Evolutionary conservation across 805 yeast genomes (phyloP).

Genomic region (Starmerella gropengiesseri): DNA sequence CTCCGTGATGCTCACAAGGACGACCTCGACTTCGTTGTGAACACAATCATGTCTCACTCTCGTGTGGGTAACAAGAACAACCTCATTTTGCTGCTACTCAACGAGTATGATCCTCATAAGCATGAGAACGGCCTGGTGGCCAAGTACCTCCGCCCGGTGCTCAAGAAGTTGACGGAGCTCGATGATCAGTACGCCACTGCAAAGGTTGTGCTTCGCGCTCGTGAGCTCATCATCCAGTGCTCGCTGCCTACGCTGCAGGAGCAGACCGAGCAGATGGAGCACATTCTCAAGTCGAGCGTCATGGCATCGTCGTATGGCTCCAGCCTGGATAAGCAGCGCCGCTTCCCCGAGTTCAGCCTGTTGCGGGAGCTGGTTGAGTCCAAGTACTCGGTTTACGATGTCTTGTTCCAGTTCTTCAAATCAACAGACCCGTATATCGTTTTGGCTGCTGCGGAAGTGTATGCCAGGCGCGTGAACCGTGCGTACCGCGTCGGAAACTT

Average conservation of each 20-base stretch:
- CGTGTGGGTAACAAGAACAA: slow-evolving; percentile 89
- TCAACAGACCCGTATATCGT: slow-evolving; percentile 79
- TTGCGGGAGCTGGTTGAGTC: slow-evolving; percentile 91
- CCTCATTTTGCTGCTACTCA: slow-evolving; percentile 72
- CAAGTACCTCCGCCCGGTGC: slow-evolving; percentile 52
- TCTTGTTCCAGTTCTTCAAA: slow-evolving; percentile 78
- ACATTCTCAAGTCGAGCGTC: slow-evolving; percentile 82
- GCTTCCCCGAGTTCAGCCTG: slow-evolving; percentile 68
- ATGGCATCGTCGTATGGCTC: slow-evolving; percentile 76
- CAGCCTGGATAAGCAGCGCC: slow-evolving; percentile 34
- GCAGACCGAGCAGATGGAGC: slow-evolving; percentile 94
- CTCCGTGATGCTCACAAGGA: slow-evolving; percentile 81
- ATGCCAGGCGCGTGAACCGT: slow-evolving; percentile 91
- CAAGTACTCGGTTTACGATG: slow-evolving; percentile 91
- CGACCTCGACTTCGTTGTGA: slow-evolving; percentile 60
- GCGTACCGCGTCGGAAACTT: slow-evolving; percentile 83
- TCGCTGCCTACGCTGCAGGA: slow-evolving; percentile 93
- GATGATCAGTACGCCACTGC: slow-evolving; percentile 77
- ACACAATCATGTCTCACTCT: slow-evolving; percentile 73
- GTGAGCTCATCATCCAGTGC: slow-evolving; percentile 93
- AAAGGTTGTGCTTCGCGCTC: slow-evolving; percentile 86
- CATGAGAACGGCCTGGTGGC: slow-evolving; percentile 64
- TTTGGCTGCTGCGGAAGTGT: slow-evolving; percentile 93
- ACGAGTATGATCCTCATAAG: slow-evolving; percentile 67
- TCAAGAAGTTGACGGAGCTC: slow-evolving; percentile 72